Evolutionary conservation across 768 basidiomycete genomes (phyloP).

Genomic region (Naganishia vaughanmartiniae): DNA sequence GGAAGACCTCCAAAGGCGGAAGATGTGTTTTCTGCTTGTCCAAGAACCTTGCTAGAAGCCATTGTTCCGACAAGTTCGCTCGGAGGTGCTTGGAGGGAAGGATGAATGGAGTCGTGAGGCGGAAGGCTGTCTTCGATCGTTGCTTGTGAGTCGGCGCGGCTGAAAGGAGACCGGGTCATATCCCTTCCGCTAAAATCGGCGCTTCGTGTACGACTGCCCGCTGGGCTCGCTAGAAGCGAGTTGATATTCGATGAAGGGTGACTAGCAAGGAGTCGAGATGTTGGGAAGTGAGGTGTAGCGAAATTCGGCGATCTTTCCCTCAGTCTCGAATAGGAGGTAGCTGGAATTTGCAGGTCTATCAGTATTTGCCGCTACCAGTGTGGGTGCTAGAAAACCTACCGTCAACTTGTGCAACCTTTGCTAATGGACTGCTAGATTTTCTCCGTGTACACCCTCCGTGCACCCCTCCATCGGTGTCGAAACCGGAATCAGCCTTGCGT

Average conservation of each 20-base stretch:
- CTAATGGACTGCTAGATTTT: not conserved
- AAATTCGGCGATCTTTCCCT: not conserved
- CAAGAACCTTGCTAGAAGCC: not conserved
- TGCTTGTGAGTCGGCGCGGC: slow-evolving; percentile 24
- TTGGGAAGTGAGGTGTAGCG: slow-evolving; percentile 6
- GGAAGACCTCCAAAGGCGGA: slow-evolving; percentile 15
- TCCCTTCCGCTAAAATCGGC: not conserved
- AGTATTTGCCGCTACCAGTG: not conserved
- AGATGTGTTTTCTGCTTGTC: not conserved
- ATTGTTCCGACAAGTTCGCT: slow-evolving; percentile 4
- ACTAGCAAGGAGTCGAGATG: slow-evolving; percentile 2
- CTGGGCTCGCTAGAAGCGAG: slow-evolving; percentile 9
- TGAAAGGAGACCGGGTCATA: not conserved
- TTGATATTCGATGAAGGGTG: slow-evolving; percentile 1
- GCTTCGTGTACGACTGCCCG: slow-evolving; percentile 5
- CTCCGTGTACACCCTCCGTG: no score
- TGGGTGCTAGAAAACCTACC: not conserved
- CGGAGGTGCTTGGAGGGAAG: slow-evolving; percentile 4
- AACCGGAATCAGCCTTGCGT: not conserved
- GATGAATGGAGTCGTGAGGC: slow-evolving; percentile 5
- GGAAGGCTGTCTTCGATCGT: slow-evolving; percentile 23
- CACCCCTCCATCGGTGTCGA: not conserved
- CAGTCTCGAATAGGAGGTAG: not conserved
- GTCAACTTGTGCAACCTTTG: not conserved
- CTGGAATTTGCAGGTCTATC: not conserved